phyloP scores from a whole-genome alignment of 306 rosid genomes.

The Cicer arietinum region DNA sequence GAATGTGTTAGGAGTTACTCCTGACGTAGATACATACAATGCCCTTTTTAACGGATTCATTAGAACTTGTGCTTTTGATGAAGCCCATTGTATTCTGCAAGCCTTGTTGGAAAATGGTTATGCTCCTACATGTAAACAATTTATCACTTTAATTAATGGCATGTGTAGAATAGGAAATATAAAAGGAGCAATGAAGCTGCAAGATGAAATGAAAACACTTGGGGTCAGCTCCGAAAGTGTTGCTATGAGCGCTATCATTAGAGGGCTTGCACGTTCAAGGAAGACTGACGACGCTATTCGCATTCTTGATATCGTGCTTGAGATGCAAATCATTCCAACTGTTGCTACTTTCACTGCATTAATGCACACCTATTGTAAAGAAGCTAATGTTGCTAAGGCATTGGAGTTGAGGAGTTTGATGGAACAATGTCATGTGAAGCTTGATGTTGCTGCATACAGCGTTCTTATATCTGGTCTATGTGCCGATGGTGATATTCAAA shows the following conservation, averaged over 20 bases:
- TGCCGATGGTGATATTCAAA: slow-evolving; percentile 59
- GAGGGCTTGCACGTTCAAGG: slow-evolving; percentile 72
- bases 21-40: slow-evolving; percentile 55
- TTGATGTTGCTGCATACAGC: slow-evolving; percentile 64
- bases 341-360: slow-evolving; percentile 77
- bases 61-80: slow-evolving; percentile 53
- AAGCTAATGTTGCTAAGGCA: slow-evolving; percentile 64
- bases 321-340: slow-evolving; percentile 61
- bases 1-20: slow-evolving; percentile 52
- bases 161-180: slow-evolving; percentile 78
- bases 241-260: slow-evolving; percentile 75
- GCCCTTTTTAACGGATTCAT: slow-evolving; percentile 63
- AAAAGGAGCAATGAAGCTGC: slow-evolving; percentile 63
- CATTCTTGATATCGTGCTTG: slow-evolving; percentile 63
- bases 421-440: slow-evolving; percentile 63
- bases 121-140: slow-evolving; percentile 62
- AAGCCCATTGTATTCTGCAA: slow-evolving; percentile 57
- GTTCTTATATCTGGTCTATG: slow-evolving; percentile 81
- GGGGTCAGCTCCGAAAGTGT: slow-evolving; percentile 59
- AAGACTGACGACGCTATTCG: slow-evolving; percentile 63
- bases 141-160: slow-evolving; percentile 65
- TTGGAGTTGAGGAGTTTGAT: slow-evolving; percentile 59
- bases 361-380: slow-evolving; percentile 67
- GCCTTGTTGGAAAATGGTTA: slow-evolving; percentile 66
- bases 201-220: slow-evolving; percentile 64